These are phyloP conservation scores for Melanomma pulvis-pyrius DNA, from an alignment of 495 filamentous ascomycete genomes.

Conservation along the genomic window DNA sequence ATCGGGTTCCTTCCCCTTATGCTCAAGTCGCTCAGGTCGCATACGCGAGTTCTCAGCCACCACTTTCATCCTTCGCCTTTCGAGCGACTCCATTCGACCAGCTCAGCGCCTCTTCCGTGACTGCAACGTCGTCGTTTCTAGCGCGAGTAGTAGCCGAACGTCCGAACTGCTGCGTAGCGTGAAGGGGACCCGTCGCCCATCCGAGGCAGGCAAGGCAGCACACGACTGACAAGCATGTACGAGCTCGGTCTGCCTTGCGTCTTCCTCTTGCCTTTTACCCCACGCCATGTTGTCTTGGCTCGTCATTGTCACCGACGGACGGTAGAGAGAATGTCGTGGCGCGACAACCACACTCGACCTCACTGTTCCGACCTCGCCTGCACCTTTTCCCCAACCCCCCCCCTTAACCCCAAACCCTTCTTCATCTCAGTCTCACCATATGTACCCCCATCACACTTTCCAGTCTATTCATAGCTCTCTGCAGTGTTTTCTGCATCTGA, in stretches of 20 bases:
- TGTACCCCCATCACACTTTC: background rate
- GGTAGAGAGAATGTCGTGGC: too few relatives aligned
- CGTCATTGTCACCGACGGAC: background rate
- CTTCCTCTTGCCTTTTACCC: background rate
- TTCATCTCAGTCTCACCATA: too few relatives aligned
- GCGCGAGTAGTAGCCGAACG: background rate
- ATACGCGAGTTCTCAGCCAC: background rate
- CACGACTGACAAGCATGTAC: background rate
- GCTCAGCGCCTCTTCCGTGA: background rate
- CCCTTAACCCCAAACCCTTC: too few relatives aligned
- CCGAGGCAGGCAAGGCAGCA: background rate
- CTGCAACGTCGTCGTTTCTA: slow-evolving; percentile 7
- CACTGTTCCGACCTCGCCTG: too few relatives aligned
- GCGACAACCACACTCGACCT: background rate
- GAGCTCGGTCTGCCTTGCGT: background rate
- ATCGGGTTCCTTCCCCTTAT: background rate
- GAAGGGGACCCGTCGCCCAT: too few relatives aligned
- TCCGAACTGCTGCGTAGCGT: background rate
- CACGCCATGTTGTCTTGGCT: background rate
- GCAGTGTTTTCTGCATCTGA: background rate
- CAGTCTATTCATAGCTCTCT: background rate
- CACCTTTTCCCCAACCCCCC: too few relatives aligned
- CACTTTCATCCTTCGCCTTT: background rate
- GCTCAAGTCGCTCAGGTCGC: background rate
- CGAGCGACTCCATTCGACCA: background rate